Percentiles rank a stretch among this genome's conserved stretches.
These are phyloP conservation scores for Smittium culicis DNA, from an alignment of 371 early-diverging fungal genomes.

Conservation along the genomic window DNA sequence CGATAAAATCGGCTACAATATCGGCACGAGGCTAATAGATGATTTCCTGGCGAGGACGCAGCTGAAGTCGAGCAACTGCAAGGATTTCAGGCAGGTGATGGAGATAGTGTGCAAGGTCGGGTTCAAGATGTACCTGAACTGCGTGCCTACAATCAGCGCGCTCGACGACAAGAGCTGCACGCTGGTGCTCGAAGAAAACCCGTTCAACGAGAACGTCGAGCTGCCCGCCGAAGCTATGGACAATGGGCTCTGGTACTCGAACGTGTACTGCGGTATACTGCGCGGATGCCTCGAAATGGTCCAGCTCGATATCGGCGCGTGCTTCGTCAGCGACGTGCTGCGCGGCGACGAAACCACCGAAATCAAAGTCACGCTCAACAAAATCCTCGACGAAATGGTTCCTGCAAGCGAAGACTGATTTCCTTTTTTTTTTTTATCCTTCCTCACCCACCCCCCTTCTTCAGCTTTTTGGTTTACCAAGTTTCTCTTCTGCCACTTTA, in stretches of 20 bases:
- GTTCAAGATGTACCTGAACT: constrained; percentile 90
- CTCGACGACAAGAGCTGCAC: constrained; percentile 78
- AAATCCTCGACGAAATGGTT: constrained; percentile 85
- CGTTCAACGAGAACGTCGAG: constrained; percentile 82
- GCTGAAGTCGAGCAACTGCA: constrained; percentile 52
- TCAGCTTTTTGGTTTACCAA: too few species aligned
- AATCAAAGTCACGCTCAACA: constrained; percentile 72
- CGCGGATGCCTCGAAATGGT: constrained; percentile 94
- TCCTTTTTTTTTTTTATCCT: neutral
- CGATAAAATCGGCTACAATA: constrained; percentile 97
- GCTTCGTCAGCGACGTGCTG: constrained; percentile 70
- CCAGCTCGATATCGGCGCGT: constrained; percentile 78
- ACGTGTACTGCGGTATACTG: constrained; percentile 84
- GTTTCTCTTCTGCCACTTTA: too few species aligned
- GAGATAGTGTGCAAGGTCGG: constrained; percentile 89
- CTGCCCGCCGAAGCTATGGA: constrained; percentile 60
- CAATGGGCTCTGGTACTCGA: constrained; percentile 87
- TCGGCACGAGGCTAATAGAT: constrained; percentile 88
- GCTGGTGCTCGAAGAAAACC: constrained; percentile 84
- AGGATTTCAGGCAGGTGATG: constrained; percentile 79
- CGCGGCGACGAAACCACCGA: constrained; percentile 83
- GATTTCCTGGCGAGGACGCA: constrained; percentile 83
- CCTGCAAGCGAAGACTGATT: constrained; percentile 80
- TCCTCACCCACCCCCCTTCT: too few species aligned
- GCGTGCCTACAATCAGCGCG: constrained; percentile 63